phyloP scores from a whole-genome alignment of 768 basidiomycete species.

The Russula dissimulans region DNA sequence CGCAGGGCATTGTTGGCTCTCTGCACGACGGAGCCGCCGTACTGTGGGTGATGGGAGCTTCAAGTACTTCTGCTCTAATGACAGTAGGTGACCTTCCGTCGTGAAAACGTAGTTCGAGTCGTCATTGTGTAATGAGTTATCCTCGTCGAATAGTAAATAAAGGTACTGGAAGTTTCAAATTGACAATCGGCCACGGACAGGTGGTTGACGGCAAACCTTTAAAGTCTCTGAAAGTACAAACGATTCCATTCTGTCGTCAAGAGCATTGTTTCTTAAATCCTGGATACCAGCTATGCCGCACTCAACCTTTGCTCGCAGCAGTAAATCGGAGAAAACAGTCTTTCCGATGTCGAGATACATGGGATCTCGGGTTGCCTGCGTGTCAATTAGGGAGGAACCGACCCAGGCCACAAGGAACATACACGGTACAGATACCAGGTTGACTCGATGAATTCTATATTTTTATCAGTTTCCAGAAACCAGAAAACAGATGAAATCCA shows the following conservation, averaged over 20 bases:
- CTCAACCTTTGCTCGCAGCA: constrained; percentile 61
- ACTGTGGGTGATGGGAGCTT: constrained; percentile 49
- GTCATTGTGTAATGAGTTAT: constrained; percentile 60
- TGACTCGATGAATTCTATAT: constrained; percentile 82
- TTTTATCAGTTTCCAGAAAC: background rate
- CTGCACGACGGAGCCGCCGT: constrained; percentile 50
- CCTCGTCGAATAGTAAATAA: constrained; percentile 85
- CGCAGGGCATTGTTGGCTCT: constrained; percentile 65
- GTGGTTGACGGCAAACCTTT: constrained; percentile 44
- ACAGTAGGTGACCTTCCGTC: constrained; percentile 89
- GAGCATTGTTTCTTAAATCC: constrained; percentile 67
- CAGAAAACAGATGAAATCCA: background rate
- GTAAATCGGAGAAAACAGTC: constrained; percentile 69
- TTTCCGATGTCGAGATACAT: constrained; percentile 92
- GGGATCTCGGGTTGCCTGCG: constrained; percentile 83
- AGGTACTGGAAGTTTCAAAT: constrained; percentile 54
- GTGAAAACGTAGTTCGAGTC: constrained; percentile 88
- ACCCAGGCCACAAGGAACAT: constrained; percentile 21
- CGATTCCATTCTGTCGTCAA: constrained; percentile 94
- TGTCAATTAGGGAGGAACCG: constrained; percentile 8
- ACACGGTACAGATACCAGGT: constrained; percentile 94
- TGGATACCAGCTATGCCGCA: constrained; percentile 82
- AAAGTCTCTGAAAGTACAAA: constrained; percentile 91
- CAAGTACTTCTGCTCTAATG: constrained; percentile 47
- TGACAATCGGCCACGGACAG: background rate